phyloP scores from a whole-genome alignment of 352 stramenopile genomes.

The Phytopythium aichiense region DNA sequence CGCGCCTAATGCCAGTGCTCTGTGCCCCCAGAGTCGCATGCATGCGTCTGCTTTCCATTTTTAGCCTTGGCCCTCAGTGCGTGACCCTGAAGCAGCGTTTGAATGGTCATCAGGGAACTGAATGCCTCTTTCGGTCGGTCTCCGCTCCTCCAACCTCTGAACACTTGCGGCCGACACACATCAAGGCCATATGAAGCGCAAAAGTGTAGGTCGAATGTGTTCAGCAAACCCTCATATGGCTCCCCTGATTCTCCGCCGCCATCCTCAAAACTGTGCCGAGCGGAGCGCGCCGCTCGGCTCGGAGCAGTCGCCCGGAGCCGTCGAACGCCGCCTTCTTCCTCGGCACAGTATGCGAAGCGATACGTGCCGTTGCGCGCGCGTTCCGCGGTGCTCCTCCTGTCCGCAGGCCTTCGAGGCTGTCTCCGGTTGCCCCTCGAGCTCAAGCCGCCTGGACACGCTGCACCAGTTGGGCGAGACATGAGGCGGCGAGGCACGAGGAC shows the following conservation, averaged over 20 bases:
- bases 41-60: too few relatives aligned
- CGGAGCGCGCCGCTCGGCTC: neutral
- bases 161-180: neutral
- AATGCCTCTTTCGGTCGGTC: neutral
- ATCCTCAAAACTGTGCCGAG: too few relatives aligned
- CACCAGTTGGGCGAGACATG: neutral
- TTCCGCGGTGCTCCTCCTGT: conserved; percentile 7
- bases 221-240: conserved; percentile 5
- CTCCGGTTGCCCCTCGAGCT: neutral
- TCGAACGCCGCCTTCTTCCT: neutral
- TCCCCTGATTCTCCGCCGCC: neutral
- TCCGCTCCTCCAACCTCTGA: neutral
- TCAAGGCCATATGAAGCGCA: neutral
- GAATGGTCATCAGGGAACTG: neutral
- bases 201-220: conserved; percentile 4
- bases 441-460: neutral
- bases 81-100: neutral
- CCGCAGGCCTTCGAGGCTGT: neutral
- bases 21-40: too few relatives aligned
- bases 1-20: neutral
- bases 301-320: neutral
- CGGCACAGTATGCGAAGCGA: neutral
- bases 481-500: neutral
- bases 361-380: conserved; percentile 6
- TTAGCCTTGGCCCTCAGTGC: too few relatives aligned